Conservation (phyloP, 257 asterid genomes). For the Lithospermum erythrorhizon region DNA sequence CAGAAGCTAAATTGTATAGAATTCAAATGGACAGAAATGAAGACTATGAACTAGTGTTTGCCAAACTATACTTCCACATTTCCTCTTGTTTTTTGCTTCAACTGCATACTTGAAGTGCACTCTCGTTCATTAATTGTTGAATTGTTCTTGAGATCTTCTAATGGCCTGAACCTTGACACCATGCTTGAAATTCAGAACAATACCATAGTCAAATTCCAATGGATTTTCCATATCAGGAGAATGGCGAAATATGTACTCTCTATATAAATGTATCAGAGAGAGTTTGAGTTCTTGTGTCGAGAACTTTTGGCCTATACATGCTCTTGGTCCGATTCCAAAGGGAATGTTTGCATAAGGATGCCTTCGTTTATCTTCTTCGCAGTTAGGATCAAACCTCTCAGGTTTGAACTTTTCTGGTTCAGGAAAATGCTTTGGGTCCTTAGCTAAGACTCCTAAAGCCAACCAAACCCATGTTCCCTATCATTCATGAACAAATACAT, state of each 20-base stretch:
- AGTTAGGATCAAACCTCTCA: constrained; percentile 82
- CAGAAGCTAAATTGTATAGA: neutral
- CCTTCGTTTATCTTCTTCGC: constrained; percentile 75
- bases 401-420: constrained; percentile 87
- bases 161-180: constrained; percentile 71
- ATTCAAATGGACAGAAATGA: neutral
- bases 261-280: constrained; percentile 58
- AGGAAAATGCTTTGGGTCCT: constrained; percentile 72
- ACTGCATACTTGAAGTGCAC: neutral
- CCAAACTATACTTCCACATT: neutral
- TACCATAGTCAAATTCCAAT: constrained; percentile 58
- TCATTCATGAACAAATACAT: constrained; percentile 7
- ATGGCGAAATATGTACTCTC: constrained; percentile 55
- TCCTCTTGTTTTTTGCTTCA: neutral
- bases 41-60: neutral
- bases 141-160: constrained; percentile 32
- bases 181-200: constrained; percentile 67
- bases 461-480: constrained; percentile 99
- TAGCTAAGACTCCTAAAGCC: constrained; percentile 85
- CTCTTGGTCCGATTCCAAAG: constrained; percentile 90
- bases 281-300: constrained; percentile 79
- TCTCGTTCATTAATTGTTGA: neutral
- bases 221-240: constrained; percentile 81
- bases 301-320: constrained; percentile 87
- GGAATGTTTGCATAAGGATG: constrained; percentile 93